phyloP scores from a whole-genome alignment of 371 early-diverging fungal genomes.

The Polyrhizophydium stewartii region DNA sequence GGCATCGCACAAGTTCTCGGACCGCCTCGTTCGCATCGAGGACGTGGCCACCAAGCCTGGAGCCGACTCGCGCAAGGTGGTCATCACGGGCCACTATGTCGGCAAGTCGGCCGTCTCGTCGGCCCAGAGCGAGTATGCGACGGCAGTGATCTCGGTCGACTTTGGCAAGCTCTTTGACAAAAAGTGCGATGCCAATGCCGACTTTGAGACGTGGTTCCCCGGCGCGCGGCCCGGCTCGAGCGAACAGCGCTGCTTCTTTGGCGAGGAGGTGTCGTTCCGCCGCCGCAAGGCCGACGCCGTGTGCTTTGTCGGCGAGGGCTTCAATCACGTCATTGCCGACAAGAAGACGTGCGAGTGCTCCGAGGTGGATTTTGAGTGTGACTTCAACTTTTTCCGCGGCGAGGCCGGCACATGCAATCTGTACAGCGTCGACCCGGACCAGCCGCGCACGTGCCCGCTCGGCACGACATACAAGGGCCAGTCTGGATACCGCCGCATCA shows the following conservation, averaged over 20 bases:
- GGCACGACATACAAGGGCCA: conserved; percentile 70
- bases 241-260: conserved; percentile 75
- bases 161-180: conserved; percentile 57
- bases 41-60: conserved; percentile 23
- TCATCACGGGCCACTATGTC: conserved; percentile 21
- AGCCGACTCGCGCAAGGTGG: conserved; percentile 28
- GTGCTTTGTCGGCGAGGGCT: conserved; percentile 73
- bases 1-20: conserved; percentile 44
- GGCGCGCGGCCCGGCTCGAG: conserved; percentile 47
- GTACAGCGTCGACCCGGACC: conserved; percentile 27
- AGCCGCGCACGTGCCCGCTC: conserved; percentile 32
- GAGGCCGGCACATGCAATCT: conserved; percentile 19
- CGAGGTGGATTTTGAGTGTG: conserved; percentile 88
- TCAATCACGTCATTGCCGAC: conserved; percentile 49
- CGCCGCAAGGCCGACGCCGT: conserved; percentile 72
- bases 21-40: conserved; percentile 23
- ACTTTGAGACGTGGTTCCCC: conserved; percentile 78
- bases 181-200: conserved; percentile 62
- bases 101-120: conserved; percentile 17
- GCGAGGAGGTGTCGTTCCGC: conserved; percentile 65
- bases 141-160: conserved; percentile 47
- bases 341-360: conserved; percentile 72
- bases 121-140: conserved; percentile 48
- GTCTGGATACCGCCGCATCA: conserved; percentile 84
- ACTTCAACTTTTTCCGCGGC: conserved; percentile 69